phyloP scores from a whole-genome alignment of 2,329 filamentous ascomycete species.

The Metarhizium anisopliae region DNA sequence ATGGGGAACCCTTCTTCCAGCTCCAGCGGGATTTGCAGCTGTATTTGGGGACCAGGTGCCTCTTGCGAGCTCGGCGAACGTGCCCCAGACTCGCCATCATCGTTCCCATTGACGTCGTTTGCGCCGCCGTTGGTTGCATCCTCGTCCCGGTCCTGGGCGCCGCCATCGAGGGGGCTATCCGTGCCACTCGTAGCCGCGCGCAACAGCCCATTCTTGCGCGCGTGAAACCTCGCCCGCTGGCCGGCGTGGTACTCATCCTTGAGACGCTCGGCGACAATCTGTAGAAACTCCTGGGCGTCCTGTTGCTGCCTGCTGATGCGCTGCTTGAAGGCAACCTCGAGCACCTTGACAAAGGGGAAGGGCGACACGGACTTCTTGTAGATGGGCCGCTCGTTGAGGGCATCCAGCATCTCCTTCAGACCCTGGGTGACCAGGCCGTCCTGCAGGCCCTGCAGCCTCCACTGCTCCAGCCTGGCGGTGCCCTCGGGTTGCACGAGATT shows the following conservation, averaged over 20 bases:
- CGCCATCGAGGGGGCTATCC: background rate
- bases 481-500: constrained; percentile 44
- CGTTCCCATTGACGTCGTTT: constrained; percentile 2
- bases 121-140: constrained; percentile 11
- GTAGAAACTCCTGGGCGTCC: constrained; percentile 94
- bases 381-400: constrained; percentile 85
- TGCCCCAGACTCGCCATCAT: background rate
- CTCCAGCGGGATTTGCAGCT: constrained; percentile 22
- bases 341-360: constrained; percentile 68
- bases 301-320: constrained; percentile 92
- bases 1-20: constrained; percentile 75
- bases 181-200: constrained; percentile 5
- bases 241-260: constrained; percentile 93
- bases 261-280: constrained; percentile 84
- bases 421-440: constrained; percentile 75
- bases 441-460: constrained; percentile 62
- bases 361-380: constrained; percentile 91
- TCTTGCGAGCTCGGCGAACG: background rate
- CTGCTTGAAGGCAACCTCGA: constrained; percentile 82
- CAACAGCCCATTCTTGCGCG: constrained; percentile 25
- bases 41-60: background rate
- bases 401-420: constrained; percentile 86
- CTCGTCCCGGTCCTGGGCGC: background rate
- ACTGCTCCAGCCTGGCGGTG: constrained; percentile 36
- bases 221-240: constrained; percentile 57